Percentiles rank a stretch among this genome's conserved stretches.
Conservation (phyloP, 306 rosid genomes). For the Trichosanthes truncata region DNA sequence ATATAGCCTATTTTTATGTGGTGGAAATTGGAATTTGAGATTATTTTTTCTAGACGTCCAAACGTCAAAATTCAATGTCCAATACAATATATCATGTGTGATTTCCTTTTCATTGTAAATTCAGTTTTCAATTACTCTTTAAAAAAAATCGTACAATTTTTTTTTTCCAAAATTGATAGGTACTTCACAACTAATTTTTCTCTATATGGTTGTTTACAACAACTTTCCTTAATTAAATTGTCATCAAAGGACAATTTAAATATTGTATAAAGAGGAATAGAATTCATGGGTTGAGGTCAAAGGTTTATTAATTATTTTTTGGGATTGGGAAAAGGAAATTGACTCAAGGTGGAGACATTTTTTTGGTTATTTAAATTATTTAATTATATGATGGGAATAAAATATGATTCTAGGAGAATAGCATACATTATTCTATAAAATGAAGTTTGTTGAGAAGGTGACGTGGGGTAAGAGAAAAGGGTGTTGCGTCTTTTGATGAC, state of each 20-base stretch:
- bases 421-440: neutral
- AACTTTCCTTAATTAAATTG: neutral
- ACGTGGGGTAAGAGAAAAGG: neutral
- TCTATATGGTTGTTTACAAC: neutral
- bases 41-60: too few species aligned
- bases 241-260: neutral
- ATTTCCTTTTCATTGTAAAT: neutral
- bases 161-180: too few species aligned
- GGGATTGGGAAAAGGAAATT: neutral
- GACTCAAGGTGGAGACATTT: neutral
- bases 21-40: too few species aligned
- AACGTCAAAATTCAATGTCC: neutral
- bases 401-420: too few species aligned
- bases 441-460: neutral
- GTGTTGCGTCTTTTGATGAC: constrained; percentile 14
- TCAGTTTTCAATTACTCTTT: neutral
- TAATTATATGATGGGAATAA: neutral
- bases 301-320: neutral
- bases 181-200: too few species aligned
- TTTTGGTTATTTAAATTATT: too few species aligned
- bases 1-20: too few species aligned
- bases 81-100: neutral
- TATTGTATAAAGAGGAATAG: neutral
- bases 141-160: too few species aligned
- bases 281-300: neutral